Evolutionary conservation across 83 land plant species (phyloP).

Genomic region (Larix sibirica): DNA sequence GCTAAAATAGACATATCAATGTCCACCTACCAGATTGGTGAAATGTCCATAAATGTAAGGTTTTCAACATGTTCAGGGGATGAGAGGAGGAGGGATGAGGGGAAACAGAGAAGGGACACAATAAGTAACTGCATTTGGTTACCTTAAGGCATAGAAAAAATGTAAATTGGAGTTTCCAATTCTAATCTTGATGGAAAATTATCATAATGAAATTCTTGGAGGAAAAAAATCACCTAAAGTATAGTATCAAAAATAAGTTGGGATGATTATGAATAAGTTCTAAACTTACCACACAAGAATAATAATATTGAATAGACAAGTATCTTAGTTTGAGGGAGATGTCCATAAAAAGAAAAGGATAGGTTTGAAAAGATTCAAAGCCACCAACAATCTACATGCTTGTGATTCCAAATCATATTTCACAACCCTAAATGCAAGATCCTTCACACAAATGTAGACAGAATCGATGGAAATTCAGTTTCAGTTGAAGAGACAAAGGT

Average conservation of each 20-base stretch:
- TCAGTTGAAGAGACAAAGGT: background rate
- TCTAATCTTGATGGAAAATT: background rate
- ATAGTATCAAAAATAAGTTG: background rate
- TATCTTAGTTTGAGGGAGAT: no score
- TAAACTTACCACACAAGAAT: background rate
- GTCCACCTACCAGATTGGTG: background rate
- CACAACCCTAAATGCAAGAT: background rate
- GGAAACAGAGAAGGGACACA: no score
- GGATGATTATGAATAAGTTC: background rate
- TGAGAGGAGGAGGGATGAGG: no score
- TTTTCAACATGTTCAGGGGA: background rate
- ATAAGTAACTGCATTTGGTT: background rate
- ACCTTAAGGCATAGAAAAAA: background rate
- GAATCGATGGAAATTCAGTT: background rate
- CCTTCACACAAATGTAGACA: background rate
- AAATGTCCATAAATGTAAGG: background rate
- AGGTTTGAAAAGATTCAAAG: background rate
- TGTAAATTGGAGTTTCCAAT: background rate
- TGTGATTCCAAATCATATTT: background rate
- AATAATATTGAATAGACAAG: no score
- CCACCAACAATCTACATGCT: background rate
- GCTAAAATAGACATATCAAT: background rate
- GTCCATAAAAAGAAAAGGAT: no score
- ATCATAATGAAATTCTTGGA: background rate
- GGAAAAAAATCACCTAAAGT: background rate